A percentile compares a stretch with the other conserved stretches of the same genome.
Evolutionary conservation across 345 rosid genomes (phyloP).

Genomic region (Citrus inodora): DNA sequence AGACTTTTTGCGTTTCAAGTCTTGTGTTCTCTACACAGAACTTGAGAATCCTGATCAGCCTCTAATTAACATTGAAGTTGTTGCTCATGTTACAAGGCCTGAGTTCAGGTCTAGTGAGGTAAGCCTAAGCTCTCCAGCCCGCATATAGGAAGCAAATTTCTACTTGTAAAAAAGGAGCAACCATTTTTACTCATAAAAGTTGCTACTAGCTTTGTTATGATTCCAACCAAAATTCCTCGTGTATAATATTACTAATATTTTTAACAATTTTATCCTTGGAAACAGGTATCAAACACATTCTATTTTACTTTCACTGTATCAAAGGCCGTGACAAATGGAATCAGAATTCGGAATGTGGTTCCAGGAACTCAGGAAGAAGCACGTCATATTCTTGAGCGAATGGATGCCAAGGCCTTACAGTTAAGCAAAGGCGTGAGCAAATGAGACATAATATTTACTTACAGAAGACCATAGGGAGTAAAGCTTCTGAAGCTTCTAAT

Average conservation of each 20-base stretch:
- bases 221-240: not conserved
- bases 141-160: not conserved
- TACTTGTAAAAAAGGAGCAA: not conserved
- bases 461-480: not conserved
- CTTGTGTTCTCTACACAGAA: conserved; percentile 77
- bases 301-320: conserved; percentile 77
- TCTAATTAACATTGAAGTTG: conserved; percentile 76
- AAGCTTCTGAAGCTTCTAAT: not conserved
- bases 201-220: not conserved
- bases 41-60: conserved; percentile 64
- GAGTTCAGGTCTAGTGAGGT: conserved; percentile 95
- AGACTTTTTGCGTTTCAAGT: conserved; percentile 73
- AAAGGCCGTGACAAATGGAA: conserved; percentile 45
- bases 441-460: not conserved
- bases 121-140: not conserved
- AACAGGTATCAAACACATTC: conserved; percentile 77
- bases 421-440: not conserved
- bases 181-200: not conserved
- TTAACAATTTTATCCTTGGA: conserved; percentile 14
- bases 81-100: conserved; percentile 93
- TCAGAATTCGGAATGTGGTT: conserved; percentile 65
- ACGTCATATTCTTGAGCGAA: conserved; percentile 60
- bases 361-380: conserved; percentile 93
- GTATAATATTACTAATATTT: not conserved
- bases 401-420: conserved; percentile 53